A percentile compares a stretch with the other conserved stretches of the same genome.
phyloP scores from a whole-genome alignment of 2,329 filamentous ascomycete species.

The Tolypocladium endophyticum region DNA sequence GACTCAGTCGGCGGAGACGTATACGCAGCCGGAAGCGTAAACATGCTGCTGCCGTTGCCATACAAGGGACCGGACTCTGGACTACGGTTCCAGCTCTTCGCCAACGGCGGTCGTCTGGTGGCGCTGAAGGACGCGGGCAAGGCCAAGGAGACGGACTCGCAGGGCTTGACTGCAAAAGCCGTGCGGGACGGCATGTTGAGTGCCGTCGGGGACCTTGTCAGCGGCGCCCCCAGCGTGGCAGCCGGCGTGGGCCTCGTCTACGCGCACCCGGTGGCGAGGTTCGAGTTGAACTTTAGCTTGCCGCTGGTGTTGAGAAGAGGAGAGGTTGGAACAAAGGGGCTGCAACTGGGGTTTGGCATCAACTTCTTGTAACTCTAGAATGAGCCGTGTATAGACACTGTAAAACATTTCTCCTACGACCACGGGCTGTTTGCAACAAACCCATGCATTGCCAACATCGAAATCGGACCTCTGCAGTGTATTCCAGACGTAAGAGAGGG shows the following conservation, averaged over 20 bases:
- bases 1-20: constrained; percentile 88
- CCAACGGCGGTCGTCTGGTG: constrained; percentile 80
- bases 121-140: constrained; percentile 54
- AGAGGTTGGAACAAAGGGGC: constrained; percentile 80
- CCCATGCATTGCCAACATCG: too few relatives aligned
- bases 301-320: constrained; percentile 72
- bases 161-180: constrained; percentile 26
- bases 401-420: background rate
- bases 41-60: constrained; percentile 76
- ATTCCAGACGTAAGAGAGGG: too few relatives aligned
- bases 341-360: constrained; percentile 93
- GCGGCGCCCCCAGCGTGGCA: constrained; percentile 71
- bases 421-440: too few relatives aligned
- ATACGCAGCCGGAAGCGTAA: constrained; percentile 81
- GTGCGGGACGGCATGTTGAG: constrained; percentile 43
- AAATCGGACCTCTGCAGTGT: too few relatives aligned
- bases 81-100: constrained; percentile 78
- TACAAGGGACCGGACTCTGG: constrained; percentile 73
- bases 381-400: background rate
- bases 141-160: constrained; percentile 24
- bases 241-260: constrained; percentile 89
- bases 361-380: constrained; percentile 63
- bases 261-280: constrained; percentile 83
- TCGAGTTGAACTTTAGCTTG: constrained; percentile 91
- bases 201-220: constrained; percentile 60